These are phyloP conservation scores for Letharia lupina DNA, from an alignment of 495 filamentous ascomycete genomes.

Conservation along the genomic window DNA sequence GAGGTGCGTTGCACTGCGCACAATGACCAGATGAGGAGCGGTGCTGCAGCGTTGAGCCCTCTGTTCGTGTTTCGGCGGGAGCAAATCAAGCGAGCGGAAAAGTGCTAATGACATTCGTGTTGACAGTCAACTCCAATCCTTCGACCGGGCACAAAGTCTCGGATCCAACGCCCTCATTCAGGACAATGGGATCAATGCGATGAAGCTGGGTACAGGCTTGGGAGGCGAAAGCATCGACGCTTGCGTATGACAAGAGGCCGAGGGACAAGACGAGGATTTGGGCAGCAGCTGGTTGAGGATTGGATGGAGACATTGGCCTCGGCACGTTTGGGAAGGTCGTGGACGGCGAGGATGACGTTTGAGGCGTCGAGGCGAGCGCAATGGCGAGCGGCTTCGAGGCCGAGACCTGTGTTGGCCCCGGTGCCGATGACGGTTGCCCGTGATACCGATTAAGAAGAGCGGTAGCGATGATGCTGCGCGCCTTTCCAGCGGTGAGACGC, in stretches of 20 bases:
- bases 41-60: not conserved
- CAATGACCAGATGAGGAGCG: not conserved
- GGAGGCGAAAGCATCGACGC: not conserved
- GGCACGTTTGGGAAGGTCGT: not conserved
- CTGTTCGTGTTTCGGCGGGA: not conserved
- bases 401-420: not conserved
- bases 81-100: not conserved
- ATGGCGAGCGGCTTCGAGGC: not conserved
- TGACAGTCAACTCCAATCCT: not conserved
- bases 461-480: not conserved
- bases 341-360: not conserved
- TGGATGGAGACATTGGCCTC: not conserved
- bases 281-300: not conserved
- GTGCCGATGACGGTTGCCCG: not conserved
- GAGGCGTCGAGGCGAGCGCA: not conserved
- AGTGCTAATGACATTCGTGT: not conserved
- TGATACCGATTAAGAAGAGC: not conserved
- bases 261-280: not conserved
- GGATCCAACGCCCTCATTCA: not conserved
- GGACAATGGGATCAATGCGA: not conserved
- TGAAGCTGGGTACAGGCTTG: not conserved
- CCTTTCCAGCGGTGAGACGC: not conserved
- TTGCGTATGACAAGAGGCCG: not conserved
- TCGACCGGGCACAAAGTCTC: not conserved
- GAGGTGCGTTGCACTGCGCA: not conserved